phyloP scores from a whole-genome alignment of 768 basidiomycete species.

The Tremella mesenterica region DNA sequence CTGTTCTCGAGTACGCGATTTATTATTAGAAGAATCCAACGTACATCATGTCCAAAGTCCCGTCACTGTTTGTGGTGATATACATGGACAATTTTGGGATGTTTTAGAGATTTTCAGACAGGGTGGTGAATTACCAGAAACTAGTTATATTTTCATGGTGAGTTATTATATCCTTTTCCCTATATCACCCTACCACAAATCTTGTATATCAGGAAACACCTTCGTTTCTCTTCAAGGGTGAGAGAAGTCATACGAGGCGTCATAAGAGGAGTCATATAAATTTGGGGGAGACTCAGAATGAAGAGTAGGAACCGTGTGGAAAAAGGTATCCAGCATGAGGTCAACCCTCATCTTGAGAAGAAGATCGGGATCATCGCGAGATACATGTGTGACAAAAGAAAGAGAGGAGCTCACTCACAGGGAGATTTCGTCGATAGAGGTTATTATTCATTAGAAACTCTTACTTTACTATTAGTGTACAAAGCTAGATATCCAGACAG shows the following conservation, averaged over 20 bases:
- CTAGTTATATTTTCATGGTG: conserved; percentile 99
- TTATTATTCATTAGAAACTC: conserved; percentile 97
- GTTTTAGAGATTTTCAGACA: conserved; percentile 88
- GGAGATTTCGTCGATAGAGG: conserved; percentile 99
- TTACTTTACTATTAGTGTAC: conserved; percentile 88
- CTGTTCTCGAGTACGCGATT: conserved; percentile 43
- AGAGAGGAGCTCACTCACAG: conserved; percentile 7
- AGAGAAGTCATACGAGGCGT: too few species aligned
- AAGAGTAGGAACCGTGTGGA: background rate
- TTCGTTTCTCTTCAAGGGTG: too few species aligned
- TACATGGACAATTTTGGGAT: conserved; percentile 99
- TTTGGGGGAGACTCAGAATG: too few species aligned
- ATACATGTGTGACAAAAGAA: background rate
- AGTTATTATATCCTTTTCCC: conserved; percentile 11
- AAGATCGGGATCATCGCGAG: too few species aligned
- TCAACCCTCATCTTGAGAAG: too few species aligned
- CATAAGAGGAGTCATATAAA: too few species aligned
- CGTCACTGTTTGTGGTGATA: conserved; percentile 64
- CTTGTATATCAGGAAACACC: too few species aligned
- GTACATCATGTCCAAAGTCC: conserved; percentile 47
- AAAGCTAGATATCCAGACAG: conserved; percentile 86
- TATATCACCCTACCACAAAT: background rate
- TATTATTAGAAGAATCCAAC: conserved; percentile 48
- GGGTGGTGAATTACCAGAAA: conserved; percentile 96
- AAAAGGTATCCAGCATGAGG: too few species aligned